Conservation (phyloP, 805 yeast genomes). For the Myxozyma nipponensis region DNA sequence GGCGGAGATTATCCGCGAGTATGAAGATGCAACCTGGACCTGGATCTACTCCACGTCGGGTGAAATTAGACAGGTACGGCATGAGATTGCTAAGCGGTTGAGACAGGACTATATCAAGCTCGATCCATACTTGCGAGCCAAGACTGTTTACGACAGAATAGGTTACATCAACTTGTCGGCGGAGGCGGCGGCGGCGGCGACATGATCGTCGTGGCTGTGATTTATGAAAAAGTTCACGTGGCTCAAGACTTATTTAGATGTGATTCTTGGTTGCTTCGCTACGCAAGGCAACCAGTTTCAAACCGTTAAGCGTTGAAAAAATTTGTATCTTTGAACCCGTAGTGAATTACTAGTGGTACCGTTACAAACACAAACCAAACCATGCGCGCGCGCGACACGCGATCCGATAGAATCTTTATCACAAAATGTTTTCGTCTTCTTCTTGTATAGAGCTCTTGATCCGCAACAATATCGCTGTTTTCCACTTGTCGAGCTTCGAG, state of each 20-base stretch:
- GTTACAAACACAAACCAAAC: background rate
- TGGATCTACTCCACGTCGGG: slow-evolving; percentile 63
- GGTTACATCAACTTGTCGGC: slow-evolving; percentile 40
- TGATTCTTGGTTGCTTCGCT: no score
- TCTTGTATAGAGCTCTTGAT: slow-evolving; percentile 70
- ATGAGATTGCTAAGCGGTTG: slow-evolving; percentile 47
- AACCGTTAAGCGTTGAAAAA: no score
- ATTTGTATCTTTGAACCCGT: no score
- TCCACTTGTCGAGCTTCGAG: slow-evolving; percentile 84
- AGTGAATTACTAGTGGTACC: no score
- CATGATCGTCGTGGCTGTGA: no score
- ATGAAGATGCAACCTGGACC: slow-evolving; percentile 60
- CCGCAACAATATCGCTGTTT: slow-evolving; percentile 75
- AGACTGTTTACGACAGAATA: slow-evolving; percentile 72
- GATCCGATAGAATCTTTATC: background rate
- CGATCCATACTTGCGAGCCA: slow-evolving; percentile 80
- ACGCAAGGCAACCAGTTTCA: no score
- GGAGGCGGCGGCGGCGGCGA: no score
- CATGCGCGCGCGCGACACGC: background rate
- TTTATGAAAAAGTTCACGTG: no score
- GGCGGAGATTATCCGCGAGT: slow-evolving; percentile 48
- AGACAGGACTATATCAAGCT: slow-evolving; percentile 60
- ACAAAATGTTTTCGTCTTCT: slow-evolving; percentile 45
- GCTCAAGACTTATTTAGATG: no score
- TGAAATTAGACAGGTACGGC: slow-evolving; percentile 47